A percentile compares a stretch with the other conserved stretches of the same genome.
phyloP scores from a whole-genome alignment of 2,329 filamentous ascomycete species.

The Penicillium sp. region DNA sequence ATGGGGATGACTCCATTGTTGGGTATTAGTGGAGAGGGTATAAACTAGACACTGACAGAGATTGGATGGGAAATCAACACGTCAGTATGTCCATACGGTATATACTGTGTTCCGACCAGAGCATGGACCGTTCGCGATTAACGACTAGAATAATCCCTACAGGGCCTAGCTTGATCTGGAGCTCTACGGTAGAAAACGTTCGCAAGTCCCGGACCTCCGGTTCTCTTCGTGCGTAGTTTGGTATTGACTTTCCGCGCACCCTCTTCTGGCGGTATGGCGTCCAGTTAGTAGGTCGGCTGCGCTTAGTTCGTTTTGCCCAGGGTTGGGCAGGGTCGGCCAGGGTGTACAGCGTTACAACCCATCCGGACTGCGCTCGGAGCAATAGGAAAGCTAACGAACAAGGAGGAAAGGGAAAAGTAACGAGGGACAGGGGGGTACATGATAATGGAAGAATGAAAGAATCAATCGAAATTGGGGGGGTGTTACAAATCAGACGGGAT shows the following conservation, averaged over 20 bases:
- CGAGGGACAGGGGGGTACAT: not conserved
- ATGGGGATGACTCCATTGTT: not conserved
- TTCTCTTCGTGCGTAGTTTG: not conserved
- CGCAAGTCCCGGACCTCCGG: not conserved
- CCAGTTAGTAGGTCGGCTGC: conserved; percentile 10
- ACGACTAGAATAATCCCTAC: not conserved
- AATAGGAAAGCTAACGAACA: not conserved
- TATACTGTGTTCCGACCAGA: no score
- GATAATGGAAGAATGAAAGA: not conserved
- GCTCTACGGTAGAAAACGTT: not conserved
- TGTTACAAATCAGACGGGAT: not conserved
- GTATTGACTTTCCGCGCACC: not conserved
- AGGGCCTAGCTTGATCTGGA: not conserved
- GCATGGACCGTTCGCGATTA: no score
- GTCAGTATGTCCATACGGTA: not conserved
- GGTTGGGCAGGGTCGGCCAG: not conserved
- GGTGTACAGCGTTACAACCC: conserved; percentile 15
- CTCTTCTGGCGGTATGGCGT: not conserved
- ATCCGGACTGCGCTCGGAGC: conserved; percentile 7
- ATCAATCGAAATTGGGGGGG: not conserved
- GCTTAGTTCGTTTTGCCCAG: conserved; percentile 6
- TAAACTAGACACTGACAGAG: not conserved
- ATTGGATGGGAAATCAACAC: not conserved
- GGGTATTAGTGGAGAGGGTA: not conserved
- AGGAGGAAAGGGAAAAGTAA: not conserved